These are phyloP conservation scores for Arthroderma sp. DNA, from an alignment of 2,329 filamentous ascomycete genomes.

Conservation along the genomic window DNA sequence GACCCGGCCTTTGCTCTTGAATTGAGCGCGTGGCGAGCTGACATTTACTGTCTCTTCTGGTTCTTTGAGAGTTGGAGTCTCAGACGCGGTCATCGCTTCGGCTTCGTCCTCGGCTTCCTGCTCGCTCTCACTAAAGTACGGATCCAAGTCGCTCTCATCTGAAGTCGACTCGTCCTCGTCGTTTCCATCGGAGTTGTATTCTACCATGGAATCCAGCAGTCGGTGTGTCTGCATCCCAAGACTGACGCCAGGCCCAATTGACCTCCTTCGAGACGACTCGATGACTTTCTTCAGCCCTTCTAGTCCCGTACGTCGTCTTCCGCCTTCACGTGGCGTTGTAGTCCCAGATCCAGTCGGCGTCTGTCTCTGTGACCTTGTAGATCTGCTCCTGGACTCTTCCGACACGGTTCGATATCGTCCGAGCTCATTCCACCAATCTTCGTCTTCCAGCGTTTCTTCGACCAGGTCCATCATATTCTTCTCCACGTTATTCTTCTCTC, in stretches of 20 bases:
- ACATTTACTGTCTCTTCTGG: slow-evolving; percentile 5
- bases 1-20: slow-evolving; percentile 17
- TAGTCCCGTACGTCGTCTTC: slow-evolving; percentile 37
- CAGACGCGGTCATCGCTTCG: slow-evolving; percentile 6
- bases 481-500: slow-evolving; percentile 40
- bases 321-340: slow-evolving; percentile 40
- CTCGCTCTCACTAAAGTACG: slow-evolving; percentile 27
- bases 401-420: slow-evolving; percentile 35
- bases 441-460: slow-evolving; percentile 53
- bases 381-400: slow-evolving; percentile 12
- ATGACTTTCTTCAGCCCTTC: slow-evolving; percentile 52
- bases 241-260: slow-evolving; percentile 48
- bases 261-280: slow-evolving; percentile 43
- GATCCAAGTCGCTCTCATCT: slow-evolving; percentile 32
- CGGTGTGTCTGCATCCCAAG: slow-evolving; percentile 67
- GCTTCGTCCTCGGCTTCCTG: not conserved
- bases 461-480: slow-evolving; percentile 49
- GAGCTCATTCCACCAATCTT: slow-evolving; percentile 75
- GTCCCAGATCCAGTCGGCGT: slow-evolving; percentile 26
- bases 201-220: slow-evolving; percentile 50
- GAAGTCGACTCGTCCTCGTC: slow-evolving; percentile 35
- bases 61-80: not conserved
- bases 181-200: slow-evolving; percentile 31
- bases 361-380: slow-evolving; percentile 11
- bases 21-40: slow-evolving; percentile 3